Evolutionary conservation across 1,284 basidiomycete species (phyloP).

Genomic region (Porogramme epimiltina): DNA sequence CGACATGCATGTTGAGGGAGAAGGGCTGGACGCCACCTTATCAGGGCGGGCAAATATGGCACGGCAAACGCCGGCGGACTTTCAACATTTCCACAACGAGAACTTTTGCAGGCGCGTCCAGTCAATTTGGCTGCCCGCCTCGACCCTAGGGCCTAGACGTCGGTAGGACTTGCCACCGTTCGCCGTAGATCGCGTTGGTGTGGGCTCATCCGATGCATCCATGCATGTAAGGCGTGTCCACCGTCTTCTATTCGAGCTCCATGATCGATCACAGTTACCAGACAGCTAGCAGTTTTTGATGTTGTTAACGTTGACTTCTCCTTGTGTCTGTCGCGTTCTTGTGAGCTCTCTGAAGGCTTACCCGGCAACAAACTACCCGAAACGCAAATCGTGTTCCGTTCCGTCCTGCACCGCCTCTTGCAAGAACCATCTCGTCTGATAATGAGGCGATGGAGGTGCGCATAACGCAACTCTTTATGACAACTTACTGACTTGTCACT

Average conservation of each 20-base stretch:
- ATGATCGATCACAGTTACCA: conserved; percentile 60
- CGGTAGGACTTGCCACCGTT: no score
- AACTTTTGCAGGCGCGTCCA: no score
- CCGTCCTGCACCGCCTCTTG: conserved; percentile 78
- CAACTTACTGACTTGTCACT: background rate
- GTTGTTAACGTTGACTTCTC: conserved; percentile 88
- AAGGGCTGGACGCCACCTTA: no score
- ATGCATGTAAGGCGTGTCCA: conserved; percentile 80
- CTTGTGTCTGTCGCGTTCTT: conserved; percentile 90
- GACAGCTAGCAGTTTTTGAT: conserved; percentile 94
- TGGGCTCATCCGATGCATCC: conserved; percentile 96
- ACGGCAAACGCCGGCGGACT: no score
- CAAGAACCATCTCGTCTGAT: conserved; percentile 83
- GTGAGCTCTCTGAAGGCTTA: conserved; percentile 86
- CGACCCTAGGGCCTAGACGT: no score
- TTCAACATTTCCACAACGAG: no score
- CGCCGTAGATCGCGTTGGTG: conserved; percentile 95
- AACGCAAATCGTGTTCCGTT: conserved; percentile 80
- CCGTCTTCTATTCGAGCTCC: background rate
- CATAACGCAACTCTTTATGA: conserved; percentile 2
- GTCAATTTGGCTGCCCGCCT: no score
- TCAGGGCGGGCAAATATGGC: no score
- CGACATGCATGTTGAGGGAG: no score
- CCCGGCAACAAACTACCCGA: conserved; percentile 89
- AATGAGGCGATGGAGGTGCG: conserved; percentile 85